Percentiles rank a stretch among this genome's conserved stretches.
Conservation (phyloP, 352 stramenopile species). For the Pythium aristosporum region DNA sequence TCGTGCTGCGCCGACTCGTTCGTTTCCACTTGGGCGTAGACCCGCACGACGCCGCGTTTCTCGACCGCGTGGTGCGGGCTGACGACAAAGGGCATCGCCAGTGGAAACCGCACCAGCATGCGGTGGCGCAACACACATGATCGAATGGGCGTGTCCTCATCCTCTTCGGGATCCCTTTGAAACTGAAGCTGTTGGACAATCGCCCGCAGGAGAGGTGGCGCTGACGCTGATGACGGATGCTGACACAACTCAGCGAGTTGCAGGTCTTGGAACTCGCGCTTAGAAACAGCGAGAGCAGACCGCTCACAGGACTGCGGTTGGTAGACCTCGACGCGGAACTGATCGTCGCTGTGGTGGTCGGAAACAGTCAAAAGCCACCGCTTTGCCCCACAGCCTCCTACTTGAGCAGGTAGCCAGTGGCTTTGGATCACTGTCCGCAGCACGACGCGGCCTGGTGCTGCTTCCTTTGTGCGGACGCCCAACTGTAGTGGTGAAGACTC, state of each 20-base stretch:
- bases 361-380: slow-evolving; percentile 40
- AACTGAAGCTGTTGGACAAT: slow-evolving; percentile 34
- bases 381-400: not conserved
- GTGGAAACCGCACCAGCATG: slow-evolving; percentile 39
- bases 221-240: slow-evolving; percentile 2
- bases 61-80: slow-evolving; percentile 42
- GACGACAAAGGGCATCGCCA: slow-evolving; percentile 34
- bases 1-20: slow-evolving; percentile 1
- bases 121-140: slow-evolving; percentile 23
- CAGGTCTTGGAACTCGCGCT: slow-evolving; percentile 34
- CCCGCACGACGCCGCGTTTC: slow-evolving; percentile 37
- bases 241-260: slow-evolving; percentile 19
- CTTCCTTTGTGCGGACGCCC: slow-evolving; percentile 26
- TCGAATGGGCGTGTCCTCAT: not conserved
- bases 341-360: slow-evolving; percentile 22
- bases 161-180: slow-evolving; percentile 20
- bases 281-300: slow-evolving; percentile 20
- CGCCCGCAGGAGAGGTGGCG: not conserved
- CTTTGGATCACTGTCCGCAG: slow-evolving; percentile 38
- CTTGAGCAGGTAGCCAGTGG: slow-evolving; percentile 14
- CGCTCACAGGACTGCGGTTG: slow-evolving; percentile 35
- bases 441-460: slow-evolving; percentile 30
- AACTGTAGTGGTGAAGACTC: slow-evolving; percentile 17
- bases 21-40: slow-evolving; percentile 63
- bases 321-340: slow-evolving; percentile 39